Percentiles rank a stretch among this genome's conserved stretches.
These are phyloP conservation scores for Withania somnifera DNA, from an alignment of 305 asterid species.

Conservation along the genomic window DNA sequence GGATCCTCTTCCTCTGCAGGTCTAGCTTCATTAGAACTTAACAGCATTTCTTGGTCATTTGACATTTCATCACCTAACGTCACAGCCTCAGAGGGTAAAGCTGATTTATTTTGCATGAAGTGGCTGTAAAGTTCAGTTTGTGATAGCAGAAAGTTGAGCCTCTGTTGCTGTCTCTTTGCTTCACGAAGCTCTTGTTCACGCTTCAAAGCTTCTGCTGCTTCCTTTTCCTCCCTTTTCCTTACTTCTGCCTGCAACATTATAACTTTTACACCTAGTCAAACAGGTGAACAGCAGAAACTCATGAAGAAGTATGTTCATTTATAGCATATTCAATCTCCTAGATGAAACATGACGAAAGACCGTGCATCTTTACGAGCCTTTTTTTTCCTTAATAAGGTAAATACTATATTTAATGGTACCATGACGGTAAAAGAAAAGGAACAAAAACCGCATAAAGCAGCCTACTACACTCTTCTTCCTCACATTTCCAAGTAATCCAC, in stretches of 20 bases:
- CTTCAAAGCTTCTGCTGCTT: conserved; percentile 98
- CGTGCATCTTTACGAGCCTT: background rate
- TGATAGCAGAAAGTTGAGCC: conserved; percentile 89
- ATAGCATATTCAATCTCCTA: background rate
- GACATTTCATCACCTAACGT: conserved; percentile 35
- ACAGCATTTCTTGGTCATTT: conserved; percentile 38
- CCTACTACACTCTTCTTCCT: background rate
- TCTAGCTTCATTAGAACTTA: conserved; percentile 48
- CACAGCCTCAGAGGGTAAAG: conserved; percentile 51
- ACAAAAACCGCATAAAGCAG: background rate
- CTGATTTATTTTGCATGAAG: conserved; percentile 90
- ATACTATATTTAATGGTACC: background rate
- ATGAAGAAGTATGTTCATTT: background rate
- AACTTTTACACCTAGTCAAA: conserved; percentile 4
- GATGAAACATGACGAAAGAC: background rate
- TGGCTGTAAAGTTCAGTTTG: conserved; percentile 98
- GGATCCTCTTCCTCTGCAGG: conserved; percentile 65
- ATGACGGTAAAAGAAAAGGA: background rate
- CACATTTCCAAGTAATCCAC: background rate
- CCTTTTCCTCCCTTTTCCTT: conserved; percentile 93
- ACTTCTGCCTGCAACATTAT: conserved; percentile 68
- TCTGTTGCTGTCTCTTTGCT: conserved; percentile 95
- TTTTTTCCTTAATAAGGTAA: background rate
- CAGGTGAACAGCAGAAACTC: background rate
- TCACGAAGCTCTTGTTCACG: conserved; percentile 99